Conservation (phyloP, 805 yeast species). For the Barnettozyma vustinii region DNA sequence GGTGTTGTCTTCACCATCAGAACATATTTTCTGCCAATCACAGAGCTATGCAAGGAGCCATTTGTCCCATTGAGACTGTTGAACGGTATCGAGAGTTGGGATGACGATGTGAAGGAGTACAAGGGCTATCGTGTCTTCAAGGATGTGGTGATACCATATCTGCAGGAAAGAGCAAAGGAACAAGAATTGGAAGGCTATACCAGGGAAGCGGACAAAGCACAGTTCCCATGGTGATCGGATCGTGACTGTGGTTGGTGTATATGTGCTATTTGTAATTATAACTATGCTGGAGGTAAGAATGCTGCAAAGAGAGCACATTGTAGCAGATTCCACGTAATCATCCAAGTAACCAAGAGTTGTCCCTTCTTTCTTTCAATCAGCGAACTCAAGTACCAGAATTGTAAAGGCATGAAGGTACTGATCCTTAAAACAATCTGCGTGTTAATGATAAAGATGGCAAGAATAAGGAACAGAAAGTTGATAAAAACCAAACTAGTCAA, state of each 20-base stretch:
- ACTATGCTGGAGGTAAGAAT: slow-evolving; percentile 90
- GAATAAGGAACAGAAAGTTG: slow-evolving; percentile 38
- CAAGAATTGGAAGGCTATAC: slow-evolving; percentile 20
- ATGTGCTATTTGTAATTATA: background rate
- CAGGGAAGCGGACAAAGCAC: slow-evolving; percentile 15
- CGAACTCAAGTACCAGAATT: slow-evolving; percentile 64
- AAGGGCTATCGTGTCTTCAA: slow-evolving; percentile 52
- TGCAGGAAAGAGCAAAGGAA: slow-evolving; percentile 39
- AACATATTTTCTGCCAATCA: slow-evolving; percentile 55
- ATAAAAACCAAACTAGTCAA: slow-evolving; percentile 37
- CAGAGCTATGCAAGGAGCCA: slow-evolving; percentile 52
- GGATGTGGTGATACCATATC: slow-evolving; percentile 49
- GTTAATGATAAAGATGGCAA: slow-evolving; percentile 64
- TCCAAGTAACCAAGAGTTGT: slow-evolving; percentile 39
- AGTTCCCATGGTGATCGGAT: slow-evolving; percentile 11
- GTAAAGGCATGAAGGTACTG: slow-evolving; percentile 69
- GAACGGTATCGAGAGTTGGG: slow-evolving; percentile 57
- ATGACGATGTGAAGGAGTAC: slow-evolving; percentile 52
- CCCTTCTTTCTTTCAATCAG: slow-evolving; percentile 26
- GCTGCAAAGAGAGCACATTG: slow-evolving; percentile 74
- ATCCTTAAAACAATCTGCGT: slow-evolving; percentile 83
- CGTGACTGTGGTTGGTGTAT: no score
- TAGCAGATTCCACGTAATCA: slow-evolving; percentile 55
- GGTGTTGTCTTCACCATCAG: slow-evolving; percentile 55
- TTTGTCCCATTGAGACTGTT: slow-evolving; percentile 54